phyloP scores from a whole-genome alignment of 306 rosid genomes.

The Dalbergia cochinchinensis region DNA sequence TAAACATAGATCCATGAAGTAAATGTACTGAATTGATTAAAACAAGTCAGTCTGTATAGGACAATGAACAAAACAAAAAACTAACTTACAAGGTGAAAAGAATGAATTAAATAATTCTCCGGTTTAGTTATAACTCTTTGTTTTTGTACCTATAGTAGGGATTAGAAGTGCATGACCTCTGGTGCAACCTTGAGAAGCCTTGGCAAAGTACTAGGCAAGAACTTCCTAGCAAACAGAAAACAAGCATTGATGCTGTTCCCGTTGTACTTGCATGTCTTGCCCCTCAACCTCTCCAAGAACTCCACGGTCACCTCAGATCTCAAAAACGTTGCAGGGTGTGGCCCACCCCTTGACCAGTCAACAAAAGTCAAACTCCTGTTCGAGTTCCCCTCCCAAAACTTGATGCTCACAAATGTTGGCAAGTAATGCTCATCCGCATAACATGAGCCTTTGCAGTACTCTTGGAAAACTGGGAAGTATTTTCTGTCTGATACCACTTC shows the following conservation, averaged over 20 bases:
- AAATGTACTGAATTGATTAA: constrained; percentile 1
- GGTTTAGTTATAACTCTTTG: neutral
- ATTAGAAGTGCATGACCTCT: constrained; percentile 63
- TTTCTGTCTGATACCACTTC: constrained; percentile 65
- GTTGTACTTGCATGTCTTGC: constrained; percentile 56
- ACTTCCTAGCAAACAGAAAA: constrained; percentile 81
- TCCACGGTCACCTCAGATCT: constrained; percentile 60
- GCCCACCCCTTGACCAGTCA: constrained; percentile 84
- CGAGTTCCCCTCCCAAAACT: constrained; percentile 61
- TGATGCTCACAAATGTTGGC: constrained; percentile 71
- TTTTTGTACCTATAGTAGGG: constrained; percentile 1
- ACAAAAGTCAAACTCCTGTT: constrained; percentile 85
- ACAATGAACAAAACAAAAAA: neutral
- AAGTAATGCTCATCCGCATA: constrained; percentile 87
- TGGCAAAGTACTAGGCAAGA: constrained; percentile 57
- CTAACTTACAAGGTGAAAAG: constrained; percentile 31
- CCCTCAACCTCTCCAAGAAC: constrained; percentile 63
- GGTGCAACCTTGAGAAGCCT: constrained; percentile 68
- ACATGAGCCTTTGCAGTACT: constrained; percentile 60
- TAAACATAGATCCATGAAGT: neutral
- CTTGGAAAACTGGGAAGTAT: constrained; percentile 66
- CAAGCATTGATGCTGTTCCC: constrained; percentile 53
- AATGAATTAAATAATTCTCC: constrained; percentile 41
- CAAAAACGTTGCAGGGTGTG: constrained; percentile 70
- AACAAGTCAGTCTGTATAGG: constrained; percentile 15